Base-by-base conservation (phyloP, 2,329 filamentous ascomycete species). In the Colletotrichum lindemuthianum region DNA sequence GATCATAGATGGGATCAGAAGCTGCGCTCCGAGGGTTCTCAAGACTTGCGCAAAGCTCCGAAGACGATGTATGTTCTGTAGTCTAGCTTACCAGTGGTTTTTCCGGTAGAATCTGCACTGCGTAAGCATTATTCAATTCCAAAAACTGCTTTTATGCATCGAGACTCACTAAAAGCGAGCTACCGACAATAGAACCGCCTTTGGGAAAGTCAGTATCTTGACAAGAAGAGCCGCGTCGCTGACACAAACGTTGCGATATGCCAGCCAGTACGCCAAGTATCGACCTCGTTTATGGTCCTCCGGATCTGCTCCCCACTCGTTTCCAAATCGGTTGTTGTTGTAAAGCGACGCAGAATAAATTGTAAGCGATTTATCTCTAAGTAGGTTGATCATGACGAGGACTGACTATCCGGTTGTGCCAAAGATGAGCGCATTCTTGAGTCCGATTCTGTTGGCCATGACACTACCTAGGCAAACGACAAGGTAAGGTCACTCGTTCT, bases 161-260 rank as follows among this genome's bases (percentile, higher is more conserved):
- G 5, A 24, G 24, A 24, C 24, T 24, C 4, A 24, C 84, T 84
- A 33, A 84, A 72, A 3, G 72, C 79, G 12, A 84, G 34, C 81
- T 80, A 11, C 82, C 81, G 0, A 84, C 59, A 1, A 84, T 70
- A 6, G 65, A 63, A 10, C 69, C 69, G 15, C 66, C 68, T 4
- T 24, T 24, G 24, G 24, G 24, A 24, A 24, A 24, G 24, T 24
- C 24, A 24, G 24, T 24, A 24, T 24, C 24, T 24, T 1, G 4
- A 24, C 24, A 24, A 24, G 24, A 24, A 24, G 4, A 24, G 24
- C 24, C 24, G 4, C 24, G 24, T 24, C 24, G 4, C 4, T 4
- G 4, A 24, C 24, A 24, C 24, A 24, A 24, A 24, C 24, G 43
- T 69, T 70, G 0, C 69, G 66, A 33, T 69, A 70, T 9, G 60